Evolutionary conservation across 495 filamentous ascomycete genomes (phyloP).

Genomic region (Xylaria bambusicola): DNA sequence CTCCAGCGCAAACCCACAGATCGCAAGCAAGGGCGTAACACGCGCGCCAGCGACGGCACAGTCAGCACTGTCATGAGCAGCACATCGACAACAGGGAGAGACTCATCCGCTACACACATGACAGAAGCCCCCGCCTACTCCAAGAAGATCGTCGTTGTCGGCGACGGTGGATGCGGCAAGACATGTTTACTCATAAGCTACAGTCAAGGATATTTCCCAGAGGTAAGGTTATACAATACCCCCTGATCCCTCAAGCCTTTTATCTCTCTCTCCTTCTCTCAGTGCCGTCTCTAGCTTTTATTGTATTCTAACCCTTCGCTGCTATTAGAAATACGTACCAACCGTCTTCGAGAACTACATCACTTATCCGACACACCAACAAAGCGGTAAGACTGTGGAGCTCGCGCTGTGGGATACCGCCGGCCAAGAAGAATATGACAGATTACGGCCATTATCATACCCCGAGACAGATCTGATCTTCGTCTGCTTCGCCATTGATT

Average conservation of each 20-base stretch:
- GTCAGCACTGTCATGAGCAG: conserved; percentile 74
- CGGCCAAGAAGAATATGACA: conserved; percentile 98
- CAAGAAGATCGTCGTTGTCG: conserved; percentile 98
- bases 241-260: too few species aligned
- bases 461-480: conserved; percentile 97
- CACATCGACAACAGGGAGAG: conserved; percentile 61
- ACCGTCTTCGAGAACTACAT: conserved; percentile 99
- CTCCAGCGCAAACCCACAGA: conserved; percentile 39
- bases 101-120: conserved; percentile 79
- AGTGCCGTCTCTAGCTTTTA: neutral
- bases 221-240: conserved; percentile 58
- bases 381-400: conserved; percentile 89
- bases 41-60: conserved; percentile 67
- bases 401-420: conserved; percentile 98
- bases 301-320: conserved; percentile 16
- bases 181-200: conserved; percentile 98
- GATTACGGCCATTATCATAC: conserved; percentile 91
- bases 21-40: conserved; percentile 46
- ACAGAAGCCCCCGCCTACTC: conserved; percentile 90
- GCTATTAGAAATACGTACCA: conserved; percentile 91
- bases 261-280: neutral
- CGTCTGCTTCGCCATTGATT: conserved; percentile 99
- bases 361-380: conserved; percentile 85
- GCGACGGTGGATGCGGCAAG: conserved; percentile 97
- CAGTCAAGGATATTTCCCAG: conserved; percentile 96